A percentile compares a stretch with the other conserved stretches of the same genome.
phyloP scores from a whole-genome alignment of 306 rosid species.

The Clitoria ternatea region DNA sequence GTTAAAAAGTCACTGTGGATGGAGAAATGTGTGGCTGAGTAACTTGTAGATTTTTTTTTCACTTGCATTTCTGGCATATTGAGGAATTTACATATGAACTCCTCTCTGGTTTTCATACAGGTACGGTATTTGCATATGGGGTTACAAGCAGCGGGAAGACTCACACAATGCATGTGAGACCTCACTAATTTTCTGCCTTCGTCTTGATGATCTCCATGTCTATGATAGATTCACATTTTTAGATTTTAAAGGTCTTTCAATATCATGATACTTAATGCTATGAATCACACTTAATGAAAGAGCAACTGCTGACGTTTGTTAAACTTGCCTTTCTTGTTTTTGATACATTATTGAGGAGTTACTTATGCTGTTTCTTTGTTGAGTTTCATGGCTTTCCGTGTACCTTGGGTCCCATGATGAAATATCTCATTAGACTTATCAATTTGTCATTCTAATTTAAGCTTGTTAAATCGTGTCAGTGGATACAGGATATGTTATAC shows the following conservation, averaged over 20 bases:
- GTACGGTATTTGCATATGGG: constrained; percentile 97
- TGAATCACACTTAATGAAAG: background rate
- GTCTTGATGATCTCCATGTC: constrained; percentile 11
- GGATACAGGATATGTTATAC: background rate
- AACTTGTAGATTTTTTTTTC: constrained; percentile 26
- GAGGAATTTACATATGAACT: constrained; percentile 12
- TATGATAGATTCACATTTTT: background rate
- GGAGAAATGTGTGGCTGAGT: background rate
- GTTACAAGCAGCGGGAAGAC: constrained; percentile 99
- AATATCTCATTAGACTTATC: background rate
- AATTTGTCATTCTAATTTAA: background rate
- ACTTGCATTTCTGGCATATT: constrained; percentile 24
- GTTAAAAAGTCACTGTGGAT: constrained; percentile 12
- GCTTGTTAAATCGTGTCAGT: background rate
- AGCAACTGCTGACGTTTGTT: background rate
- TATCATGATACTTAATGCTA: background rate
- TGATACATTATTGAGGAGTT: constrained; percentile 7
- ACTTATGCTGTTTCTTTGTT: background rate
- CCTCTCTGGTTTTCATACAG: constrained; percentile 44
- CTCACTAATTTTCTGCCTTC: constrained; percentile 19
- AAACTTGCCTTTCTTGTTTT: constrained; percentile 1
- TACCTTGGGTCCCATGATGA: background rate
- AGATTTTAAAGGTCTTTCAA: background rate
- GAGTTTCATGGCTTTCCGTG: background rate
- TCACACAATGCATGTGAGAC: constrained; percentile 98